A percentile compares a stretch with the other conserved stretches of the same genome.
Conservation (phyloP, 108 stramenopile genomes). For the Cyclostephanos tholiformis region DNA sequence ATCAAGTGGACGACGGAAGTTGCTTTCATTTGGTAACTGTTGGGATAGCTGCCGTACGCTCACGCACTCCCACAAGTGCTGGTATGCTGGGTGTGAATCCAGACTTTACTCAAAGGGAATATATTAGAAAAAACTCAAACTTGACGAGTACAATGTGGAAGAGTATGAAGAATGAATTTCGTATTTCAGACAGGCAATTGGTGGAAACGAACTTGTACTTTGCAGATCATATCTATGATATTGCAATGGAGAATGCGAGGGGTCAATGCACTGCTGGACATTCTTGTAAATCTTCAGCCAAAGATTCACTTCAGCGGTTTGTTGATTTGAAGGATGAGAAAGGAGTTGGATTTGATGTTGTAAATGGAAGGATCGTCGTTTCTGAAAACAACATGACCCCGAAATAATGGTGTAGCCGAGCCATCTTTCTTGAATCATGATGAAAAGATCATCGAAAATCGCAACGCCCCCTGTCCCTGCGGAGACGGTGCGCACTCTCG, state of each 20-base stretch:
- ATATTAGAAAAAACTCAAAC: slow-evolving; percentile 20
- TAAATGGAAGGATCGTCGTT: slow-evolving; percentile 11
- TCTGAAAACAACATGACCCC: neutral
- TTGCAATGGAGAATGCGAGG: slow-evolving; percentile 58
- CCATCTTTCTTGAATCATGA: too few species aligned
- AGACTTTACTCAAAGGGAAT: slow-evolving; percentile 19
- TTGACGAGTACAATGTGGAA: slow-evolving; percentile 51
- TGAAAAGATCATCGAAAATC: neutral
- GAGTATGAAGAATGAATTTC: slow-evolving; percentile 42
- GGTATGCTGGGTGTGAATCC: slow-evolving; percentile 74
- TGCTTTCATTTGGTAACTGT: slow-evolving; percentile 46
- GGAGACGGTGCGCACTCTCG: too few species aligned
- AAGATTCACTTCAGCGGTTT: slow-evolving; percentile 47
- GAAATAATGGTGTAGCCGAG: neutral
- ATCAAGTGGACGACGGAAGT: slow-evolving; percentile 37
- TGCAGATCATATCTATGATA: slow-evolving; percentile 52
- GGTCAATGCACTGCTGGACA: slow-evolving; percentile 75
- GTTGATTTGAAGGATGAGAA: slow-evolving; percentile 36
- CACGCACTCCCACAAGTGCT: slow-evolving; percentile 79
- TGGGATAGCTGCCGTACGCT: slow-evolving; percentile 57
- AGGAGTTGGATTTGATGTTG: slow-evolving; percentile 34
- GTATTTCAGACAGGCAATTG: slow-evolving; percentile 27
- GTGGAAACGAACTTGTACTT: slow-evolving; percentile 40
- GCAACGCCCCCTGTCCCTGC: too few species aligned
- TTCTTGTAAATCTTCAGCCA: slow-evolving; percentile 60